phyloP scores from a whole-genome alignment of 2,329 filamentous ascomycete species.

The Pseudogymnoascus verrucosus region DNA sequence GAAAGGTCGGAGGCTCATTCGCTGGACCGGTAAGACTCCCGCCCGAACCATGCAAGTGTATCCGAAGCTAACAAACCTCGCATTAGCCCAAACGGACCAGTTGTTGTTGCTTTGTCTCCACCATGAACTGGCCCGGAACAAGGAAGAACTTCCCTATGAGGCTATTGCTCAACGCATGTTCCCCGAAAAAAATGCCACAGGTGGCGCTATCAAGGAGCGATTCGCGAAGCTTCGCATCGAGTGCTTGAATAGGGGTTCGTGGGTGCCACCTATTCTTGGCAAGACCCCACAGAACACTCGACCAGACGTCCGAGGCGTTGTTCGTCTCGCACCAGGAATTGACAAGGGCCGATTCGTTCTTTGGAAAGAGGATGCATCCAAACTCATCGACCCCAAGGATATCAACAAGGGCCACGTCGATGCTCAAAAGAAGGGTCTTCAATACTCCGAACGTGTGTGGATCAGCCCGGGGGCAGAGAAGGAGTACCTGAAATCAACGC shows the following conservation, averaged over 20 bases:
- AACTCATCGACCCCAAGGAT: slow-evolving; percentile 6
- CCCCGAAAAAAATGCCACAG: slow-evolving; percentile 31
- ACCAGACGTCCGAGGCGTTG: slow-evolving; percentile 19
- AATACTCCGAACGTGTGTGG: not conserved
- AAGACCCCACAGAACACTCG: slow-evolving; percentile 22
- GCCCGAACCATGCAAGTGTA: not conserved
- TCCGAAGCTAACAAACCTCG: not conserved
- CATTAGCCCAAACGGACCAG: slow-evolving; percentile 7
- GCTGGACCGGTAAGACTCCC: slow-evolving; percentile 9
- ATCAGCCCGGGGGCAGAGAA: not conserved
- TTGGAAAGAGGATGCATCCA: slow-evolving; percentile 8
- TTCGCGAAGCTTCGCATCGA: slow-evolving; percentile 30
- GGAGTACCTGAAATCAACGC: not conserved
- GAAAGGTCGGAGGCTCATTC: slow-evolving; percentile 11
- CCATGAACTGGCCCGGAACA: slow-evolving; percentile 19
- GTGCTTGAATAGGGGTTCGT: slow-evolving; percentile 33
- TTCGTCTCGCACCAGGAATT: slow-evolving; percentile 5
- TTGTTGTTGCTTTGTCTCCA: slow-evolving; percentile 10
- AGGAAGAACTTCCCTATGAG: slow-evolving; percentile 33
- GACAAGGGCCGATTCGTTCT: slow-evolving; percentile 6
- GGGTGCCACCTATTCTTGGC: slow-evolving; percentile 32
- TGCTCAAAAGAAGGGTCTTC: not conserved
- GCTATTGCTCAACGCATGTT: slow-evolving; percentile 34
- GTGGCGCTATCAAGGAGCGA: slow-evolving; percentile 32
- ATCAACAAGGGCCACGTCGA: slow-evolving; percentile 8